Evolutionary conservation across 73 alveolate species (phyloP).

Genomic region (Paramecium tetraurelia): DNA sequence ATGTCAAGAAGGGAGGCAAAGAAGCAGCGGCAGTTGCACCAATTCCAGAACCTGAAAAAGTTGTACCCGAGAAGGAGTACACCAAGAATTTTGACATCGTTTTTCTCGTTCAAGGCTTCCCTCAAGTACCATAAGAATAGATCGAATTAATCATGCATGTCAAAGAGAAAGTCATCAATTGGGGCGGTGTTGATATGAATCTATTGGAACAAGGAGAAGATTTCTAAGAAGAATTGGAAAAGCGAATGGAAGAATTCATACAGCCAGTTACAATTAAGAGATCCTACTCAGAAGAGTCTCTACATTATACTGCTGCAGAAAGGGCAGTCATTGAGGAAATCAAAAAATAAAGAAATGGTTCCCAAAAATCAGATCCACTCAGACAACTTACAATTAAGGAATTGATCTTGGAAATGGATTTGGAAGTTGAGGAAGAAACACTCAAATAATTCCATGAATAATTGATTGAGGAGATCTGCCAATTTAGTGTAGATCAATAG

Average conservation of each 20-base stretch:
- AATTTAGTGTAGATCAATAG: slow-evolving; percentile 30
- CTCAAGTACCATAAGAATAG: slow-evolving; percentile 30
- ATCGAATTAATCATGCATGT: slow-evolving; percentile 39
- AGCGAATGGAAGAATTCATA: slow-evolving; percentile 52
- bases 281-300: slow-evolving; percentile 39
- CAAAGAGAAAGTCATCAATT: slow-evolving; percentile 53
- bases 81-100: slow-evolving; percentile 46
- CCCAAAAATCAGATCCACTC: background rate
- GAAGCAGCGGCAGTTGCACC: slow-evolving; percentile 45
- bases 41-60: slow-evolving; percentile 38
- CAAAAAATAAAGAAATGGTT: background rate
- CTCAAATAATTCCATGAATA: slow-evolving; percentile 48
- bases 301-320: background rate
- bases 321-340: slow-evolving; percentile 7
- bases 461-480: slow-evolving; percentile 49
- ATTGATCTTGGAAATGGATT: slow-evolving; percentile 56
- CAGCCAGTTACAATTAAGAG: background rate
- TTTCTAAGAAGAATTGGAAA: slow-evolving; percentile 50
- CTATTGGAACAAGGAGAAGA: slow-evolving; percentile 47
- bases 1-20: slow-evolving; percentile 46
- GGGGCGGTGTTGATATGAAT: slow-evolving; percentile 56
- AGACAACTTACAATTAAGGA: slow-evolving; percentile 47
- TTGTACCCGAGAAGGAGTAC: slow-evolving; percentile 56
- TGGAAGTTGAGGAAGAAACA: slow-evolving; percentile 55
- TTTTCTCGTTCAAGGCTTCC: slow-evolving; percentile 28